Evolutionary conservation across 805 yeast species (phyloP).

Genomic region (Lipomyces kockii): DNA sequence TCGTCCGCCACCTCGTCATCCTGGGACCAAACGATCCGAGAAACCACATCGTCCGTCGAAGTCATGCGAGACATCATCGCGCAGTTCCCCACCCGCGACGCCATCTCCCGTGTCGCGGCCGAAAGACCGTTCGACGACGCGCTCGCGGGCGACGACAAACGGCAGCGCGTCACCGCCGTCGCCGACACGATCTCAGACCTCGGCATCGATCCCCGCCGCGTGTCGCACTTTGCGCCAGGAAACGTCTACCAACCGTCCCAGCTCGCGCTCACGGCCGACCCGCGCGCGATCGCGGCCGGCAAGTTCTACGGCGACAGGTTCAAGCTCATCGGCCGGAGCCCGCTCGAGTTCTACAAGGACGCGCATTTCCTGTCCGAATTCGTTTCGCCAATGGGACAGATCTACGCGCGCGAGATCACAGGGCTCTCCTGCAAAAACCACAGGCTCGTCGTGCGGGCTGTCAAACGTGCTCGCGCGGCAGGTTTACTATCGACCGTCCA

Average conservation of each 20-base stretch:
- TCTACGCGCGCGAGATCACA: constrained; percentile 66
- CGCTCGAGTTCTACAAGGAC: constrained; percentile 47
- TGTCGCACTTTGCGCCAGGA: neutral
- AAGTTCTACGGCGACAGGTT: constrained; percentile 21
- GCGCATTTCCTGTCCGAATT: constrained; percentile 68
- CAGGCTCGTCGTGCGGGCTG: constrained; percentile 68
- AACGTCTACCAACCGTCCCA: neutral
- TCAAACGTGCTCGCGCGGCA: constrained; percentile 73
- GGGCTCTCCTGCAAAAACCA: constrained; percentile 70
- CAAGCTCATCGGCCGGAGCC: constrained; percentile 13
- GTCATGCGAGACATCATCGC: neutral
- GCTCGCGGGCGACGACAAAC: constrained; percentile 37
- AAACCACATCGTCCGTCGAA: neutral
- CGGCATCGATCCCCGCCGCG: constrained; percentile 17
- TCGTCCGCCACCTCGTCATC: neutral
- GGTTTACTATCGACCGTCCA: constrained; percentile 56
- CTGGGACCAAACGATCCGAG: neutral
- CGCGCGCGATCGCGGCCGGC: constrained; percentile 1
- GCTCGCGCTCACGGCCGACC: neutral
- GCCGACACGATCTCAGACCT: constrained; percentile 35
- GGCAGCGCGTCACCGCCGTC: constrained; percentile 30
- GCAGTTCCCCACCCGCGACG: constrained; percentile 1
- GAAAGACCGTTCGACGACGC: constrained; percentile 36
- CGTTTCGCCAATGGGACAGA: constrained; percentile 70
- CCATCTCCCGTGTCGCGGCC: neutral